Evolutionary conservation across 306 rosid species (phyloP).

Genomic region (Quercus bicolor): DNA sequence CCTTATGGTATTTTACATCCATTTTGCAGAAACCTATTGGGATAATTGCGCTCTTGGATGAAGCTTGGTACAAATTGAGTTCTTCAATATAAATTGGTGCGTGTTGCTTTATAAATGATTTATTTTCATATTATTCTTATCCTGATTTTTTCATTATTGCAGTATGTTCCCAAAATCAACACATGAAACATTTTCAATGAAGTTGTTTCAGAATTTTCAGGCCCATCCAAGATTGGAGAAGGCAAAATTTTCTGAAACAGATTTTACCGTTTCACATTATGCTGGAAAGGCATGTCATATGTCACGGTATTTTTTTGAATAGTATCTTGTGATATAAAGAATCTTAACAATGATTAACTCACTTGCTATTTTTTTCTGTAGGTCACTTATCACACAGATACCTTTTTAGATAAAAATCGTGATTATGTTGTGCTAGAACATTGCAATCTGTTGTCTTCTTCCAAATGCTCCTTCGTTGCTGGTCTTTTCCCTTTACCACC

Average conservation of each 20-base stretch:
- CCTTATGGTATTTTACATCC: constrained; percentile 29
- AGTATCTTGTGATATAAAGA: neutral
- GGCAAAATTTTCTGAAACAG: constrained; percentile 90
- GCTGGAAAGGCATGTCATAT: constrained; percentile 84
- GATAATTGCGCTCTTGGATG: constrained; percentile 83
- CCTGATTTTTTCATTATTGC: constrained; percentile 49
- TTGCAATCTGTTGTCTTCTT: constrained; percentile 80
- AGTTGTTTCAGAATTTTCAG: constrained; percentile 79
- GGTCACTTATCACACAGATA: constrained; percentile 93
- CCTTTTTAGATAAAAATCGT: constrained; percentile 90
- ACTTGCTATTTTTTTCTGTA: constrained; percentile 30
- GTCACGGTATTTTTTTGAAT: constrained; percentile 7
- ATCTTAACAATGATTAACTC: constrained; percentile 2
- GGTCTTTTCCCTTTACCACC: constrained; percentile 63
- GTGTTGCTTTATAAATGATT: constrained; percentile 22
- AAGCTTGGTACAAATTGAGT: constrained; percentile 85
- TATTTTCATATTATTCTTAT: constrained; percentile 33
- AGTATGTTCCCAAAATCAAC: constrained; percentile 98
- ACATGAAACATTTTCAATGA: constrained; percentile 83
- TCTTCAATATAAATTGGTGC: constrained; percentile 50
- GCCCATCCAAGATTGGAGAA: constrained; percentile 75
- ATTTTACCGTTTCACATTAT: constrained; percentile 86
- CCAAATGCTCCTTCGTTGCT: constrained; percentile 74
- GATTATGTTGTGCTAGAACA: constrained; percentile 95
- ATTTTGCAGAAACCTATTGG: constrained; percentile 95